Base-by-base conservation (phyloP, 306 rosid genomes). In the Vigna hirtella region DNA sequence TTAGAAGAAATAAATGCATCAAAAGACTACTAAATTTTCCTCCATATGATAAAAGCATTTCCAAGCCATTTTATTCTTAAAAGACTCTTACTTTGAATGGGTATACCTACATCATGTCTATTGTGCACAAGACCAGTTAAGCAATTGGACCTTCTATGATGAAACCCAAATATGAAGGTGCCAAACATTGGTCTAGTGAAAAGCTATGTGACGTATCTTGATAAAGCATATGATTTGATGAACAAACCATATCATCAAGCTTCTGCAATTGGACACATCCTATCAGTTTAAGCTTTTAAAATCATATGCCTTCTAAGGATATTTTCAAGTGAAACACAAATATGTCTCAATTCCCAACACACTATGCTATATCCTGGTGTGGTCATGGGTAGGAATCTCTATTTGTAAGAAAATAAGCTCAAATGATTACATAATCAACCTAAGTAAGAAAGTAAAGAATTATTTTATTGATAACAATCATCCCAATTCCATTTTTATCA, bases 141-240 rank as follows among this genome's bases (percentile, higher is more conserved):
- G 51, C 66, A 56, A 36, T 66, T 55, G 11, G 66, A 26, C 55
- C 16, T 36, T 62, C 64, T 22, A 79, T 42, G 10, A n/a, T 67
- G 63, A 75, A 69, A 38, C 68, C 50, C 8, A 20, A 15, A 73
- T 69, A 76, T 79, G 45, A 43, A 43, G 34, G 42, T 77, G 66
- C 22, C 70, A 74, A 74, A 36, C 20, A 5, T 49, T 43, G 13
- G 50, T 52, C 40, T 15, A 30, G 69, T 17, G 56, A 53, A 62
- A 48, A 51, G 9, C 52, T 79, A 59, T 59, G 65, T 22, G 24
- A 32, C 45, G 56, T 66, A 78, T 76, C 57, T 13, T 68, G 78
- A 73, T 30, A 57, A 59, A 47, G 67, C 40, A 56, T 58, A 42
- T 17, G 26, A 64, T 56, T 65, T 17, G 11, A 32, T 10, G 74